Conservation (phyloP, 352 stramenopile species). For the Saprolegnia parasitica region DNA sequence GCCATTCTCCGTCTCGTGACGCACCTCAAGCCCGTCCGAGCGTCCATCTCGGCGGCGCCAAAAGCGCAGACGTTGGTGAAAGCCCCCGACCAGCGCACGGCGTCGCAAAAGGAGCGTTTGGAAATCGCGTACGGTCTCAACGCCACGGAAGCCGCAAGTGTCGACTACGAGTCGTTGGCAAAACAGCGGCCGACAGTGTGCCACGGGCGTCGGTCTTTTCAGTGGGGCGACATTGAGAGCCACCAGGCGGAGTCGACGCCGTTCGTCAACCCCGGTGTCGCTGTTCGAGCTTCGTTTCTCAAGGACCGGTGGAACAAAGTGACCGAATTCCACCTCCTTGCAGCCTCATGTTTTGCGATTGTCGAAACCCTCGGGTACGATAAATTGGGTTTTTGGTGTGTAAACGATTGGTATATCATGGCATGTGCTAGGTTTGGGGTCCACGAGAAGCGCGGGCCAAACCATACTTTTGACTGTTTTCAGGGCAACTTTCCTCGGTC, state of each 20-base stretch:
- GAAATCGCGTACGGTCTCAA: background rate
- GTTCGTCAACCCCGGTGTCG: background rate
- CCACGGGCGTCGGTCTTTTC: background rate
- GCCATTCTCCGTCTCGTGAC: background rate
- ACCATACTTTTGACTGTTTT: background rate
- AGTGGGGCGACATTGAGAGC: background rate
- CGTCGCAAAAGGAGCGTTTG: background rate
- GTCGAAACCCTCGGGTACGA: background rate
- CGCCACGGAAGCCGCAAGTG: background rate
- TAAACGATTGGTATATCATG: no score
- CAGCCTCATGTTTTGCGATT: background rate
- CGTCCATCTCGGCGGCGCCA: background rate
- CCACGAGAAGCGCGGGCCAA: background rate
- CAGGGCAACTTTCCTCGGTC: background rate
- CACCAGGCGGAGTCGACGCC: background rate
- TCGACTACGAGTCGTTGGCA: background rate
- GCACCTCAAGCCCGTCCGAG: background rate
- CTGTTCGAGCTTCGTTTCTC: background rate
- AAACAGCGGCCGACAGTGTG: background rate
- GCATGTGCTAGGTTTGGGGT: background rate
- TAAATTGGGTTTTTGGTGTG: no score
- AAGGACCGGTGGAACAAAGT: background rate
- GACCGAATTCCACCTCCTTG: background rate
- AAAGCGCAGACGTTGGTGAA: background rate
- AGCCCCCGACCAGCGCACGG: background rate